Percentiles rank a stretch among this genome's conserved stretches.
Evolutionary conservation across 2,329 filamentous ascomycete genomes (phyloP).

Genomic region (Podosphaera xanthii): DNA sequence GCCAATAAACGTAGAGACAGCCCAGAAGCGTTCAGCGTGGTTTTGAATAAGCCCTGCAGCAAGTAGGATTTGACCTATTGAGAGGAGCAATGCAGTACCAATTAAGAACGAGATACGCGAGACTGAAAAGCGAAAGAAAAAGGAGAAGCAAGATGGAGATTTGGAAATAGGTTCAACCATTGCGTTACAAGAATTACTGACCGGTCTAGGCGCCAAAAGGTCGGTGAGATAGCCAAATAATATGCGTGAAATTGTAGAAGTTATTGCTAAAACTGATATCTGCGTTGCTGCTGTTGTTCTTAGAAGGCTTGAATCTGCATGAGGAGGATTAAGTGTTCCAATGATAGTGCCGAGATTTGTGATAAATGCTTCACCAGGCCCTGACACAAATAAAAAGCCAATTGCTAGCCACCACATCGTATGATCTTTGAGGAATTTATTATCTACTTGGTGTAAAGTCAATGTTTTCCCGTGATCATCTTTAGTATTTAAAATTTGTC

Average conservation of each 20-base stretch:
- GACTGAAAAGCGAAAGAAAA: conserved; percentile 27
- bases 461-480: conserved; percentile 51
- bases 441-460: conserved; percentile 79
- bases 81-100: conserved; percentile 49
- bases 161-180: conserved; percentile 1
- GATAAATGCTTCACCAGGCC: conserved; percentile 91
- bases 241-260: conserved; percentile 77
- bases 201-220: conserved; percentile 46
- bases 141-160: conserved; percentile 12
- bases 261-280: conserved; percentile 76
- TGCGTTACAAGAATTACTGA: conserved; percentile 11
- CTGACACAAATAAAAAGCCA: conserved; percentile 64
- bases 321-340: conserved; percentile 51
- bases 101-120: conserved; percentile 67
- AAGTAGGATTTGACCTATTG: conserved; percentile 52
- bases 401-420: conserved; percentile 92
- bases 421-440: conserved; percentile 59
- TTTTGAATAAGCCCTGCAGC: conserved; percentile 54
- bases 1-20: conserved; percentile 65
- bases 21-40: conserved; percentile 58
- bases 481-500: conserved; percentile 5
- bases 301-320: conserved; percentile 24
- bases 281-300: conserved; percentile 48
- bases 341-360: conserved; percentile 94
- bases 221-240: conserved; percentile 76